Base-by-base conservation (phyloP, 345 rosid species). In the Clausena lansium region DNA sequence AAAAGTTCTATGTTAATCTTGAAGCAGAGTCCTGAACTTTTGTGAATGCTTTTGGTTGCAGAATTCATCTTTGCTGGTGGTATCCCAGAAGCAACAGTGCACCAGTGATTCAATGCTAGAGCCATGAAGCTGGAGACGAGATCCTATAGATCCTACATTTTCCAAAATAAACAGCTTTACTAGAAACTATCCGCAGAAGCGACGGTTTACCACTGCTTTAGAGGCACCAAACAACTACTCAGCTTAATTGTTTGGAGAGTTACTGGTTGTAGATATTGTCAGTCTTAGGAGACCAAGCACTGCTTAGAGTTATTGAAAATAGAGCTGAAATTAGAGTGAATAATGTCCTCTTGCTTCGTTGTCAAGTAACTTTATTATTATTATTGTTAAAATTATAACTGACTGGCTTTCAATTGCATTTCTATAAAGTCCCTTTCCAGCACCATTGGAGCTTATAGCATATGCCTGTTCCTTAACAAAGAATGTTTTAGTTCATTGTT, bases 21-120 rank as follows among this genome's bases (percentile, higher is more conserved):
- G 55, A 57, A 10, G 24, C 28, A 20, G 17, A 19, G 17, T 45
- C 45, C 14, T 28, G 30, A 63, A 5, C 17, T 32, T 65, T 66
- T 15, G 55, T 41, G 55, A 2, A 54, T 59, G 50, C 52, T 35
- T 57, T 75, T 76, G 77, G 79, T 84, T 86, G 84, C 94, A 94
- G 98, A 36, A 78, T 67, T 91, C 93, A 50, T 85, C 92, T 20
- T 76, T 94, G 83, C 76, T 94, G 76, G 63, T 90, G 78, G 72
- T 92, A 57, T 90, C 93, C 30, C 94, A 91, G 80, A 81, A 67
- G 71, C 86, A 75, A 22, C 30, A 45, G 33, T 45, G 79, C 65
- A 76, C 83, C 71, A 79, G 50, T 65, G 86, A 25, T n/a, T 59
- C 19, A 33, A 78, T 85, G 76, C 5, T 24, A 8, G 13, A 55